Percentiles rank a stretch among this genome's conserved stretches.
phyloP scores from a whole-genome alignment of 164 flowering plant species.

The Vitis riparia region DNA sequence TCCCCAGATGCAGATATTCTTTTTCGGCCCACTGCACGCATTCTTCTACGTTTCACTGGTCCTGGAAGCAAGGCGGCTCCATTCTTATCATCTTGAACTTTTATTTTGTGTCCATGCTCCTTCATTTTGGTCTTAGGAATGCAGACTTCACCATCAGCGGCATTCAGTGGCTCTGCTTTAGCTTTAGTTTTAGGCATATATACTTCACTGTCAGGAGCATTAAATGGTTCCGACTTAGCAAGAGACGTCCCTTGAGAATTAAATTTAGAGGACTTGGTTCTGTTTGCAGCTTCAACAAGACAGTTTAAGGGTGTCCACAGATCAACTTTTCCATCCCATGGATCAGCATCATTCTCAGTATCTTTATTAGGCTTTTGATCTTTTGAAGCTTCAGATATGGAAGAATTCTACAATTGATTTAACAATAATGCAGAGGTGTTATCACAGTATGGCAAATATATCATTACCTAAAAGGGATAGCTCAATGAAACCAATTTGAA shows the following conservation, averaged over 20 bases:
- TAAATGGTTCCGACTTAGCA: conserved; percentile 41
- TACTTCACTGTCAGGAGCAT: conserved; percentile 29
- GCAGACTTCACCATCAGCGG: conserved; percentile 25
- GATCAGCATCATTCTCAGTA: conserved; percentile 40
- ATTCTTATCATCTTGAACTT: conserved; percentile 46
- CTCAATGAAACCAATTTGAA: neutral
- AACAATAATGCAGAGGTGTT: neutral
- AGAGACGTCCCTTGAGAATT: conserved; percentile 37
- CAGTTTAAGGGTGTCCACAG: conserved; percentile 89
- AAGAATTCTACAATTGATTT: conserved; percentile 46
- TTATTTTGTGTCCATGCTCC: conserved; percentile 43
- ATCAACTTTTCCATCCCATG: conserved; percentile 64
- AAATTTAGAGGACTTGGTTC: conserved; percentile 66
- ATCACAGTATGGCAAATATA: neutral
- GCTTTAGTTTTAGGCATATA: conserved; percentile 33
- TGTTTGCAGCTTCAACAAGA: conserved; percentile 89
- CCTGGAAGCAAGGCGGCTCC: conserved; percentile 27
- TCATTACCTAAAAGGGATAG: neutral
- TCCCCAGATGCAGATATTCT: conserved; percentile 36
- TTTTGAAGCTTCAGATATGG: conserved; percentile 48
- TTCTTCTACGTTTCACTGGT: conserved; percentile 54
- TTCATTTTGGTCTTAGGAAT: conserved; percentile 42
- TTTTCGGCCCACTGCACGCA: conserved; percentile 46
- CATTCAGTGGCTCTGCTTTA: conserved; percentile 36
- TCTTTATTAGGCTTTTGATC: conserved; percentile 33